These are phyloP conservation scores for Russula sp. DNA, from an alignment of 768 basidiomycete species.

Conservation along the genomic window DNA sequence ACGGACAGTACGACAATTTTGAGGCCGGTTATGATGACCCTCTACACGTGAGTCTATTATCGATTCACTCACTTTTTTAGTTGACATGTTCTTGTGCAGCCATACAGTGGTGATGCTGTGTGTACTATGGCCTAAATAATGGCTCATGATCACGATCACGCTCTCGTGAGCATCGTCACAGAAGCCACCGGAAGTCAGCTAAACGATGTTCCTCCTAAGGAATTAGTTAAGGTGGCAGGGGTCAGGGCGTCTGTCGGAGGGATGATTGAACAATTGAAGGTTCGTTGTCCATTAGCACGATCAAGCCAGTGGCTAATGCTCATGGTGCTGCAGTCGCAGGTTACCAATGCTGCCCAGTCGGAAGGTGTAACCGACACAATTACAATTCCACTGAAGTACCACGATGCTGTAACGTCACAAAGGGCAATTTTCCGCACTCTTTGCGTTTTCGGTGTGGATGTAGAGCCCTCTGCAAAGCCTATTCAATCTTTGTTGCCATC, in stretches of 20 bases:
- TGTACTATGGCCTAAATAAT: slow-evolving; percentile 40
- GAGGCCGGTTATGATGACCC: slow-evolving; percentile 56
- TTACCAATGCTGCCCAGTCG: slow-evolving; percentile 48
- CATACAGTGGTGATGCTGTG: slow-evolving; percentile 55
- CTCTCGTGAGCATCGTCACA: too few relatives aligned
- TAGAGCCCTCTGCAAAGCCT: slow-evolving; percentile 71
- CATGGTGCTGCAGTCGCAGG: slow-evolving; percentile 43
- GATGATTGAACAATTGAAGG: slow-evolving; percentile 77
- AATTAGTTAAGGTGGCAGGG: slow-evolving; percentile 91
- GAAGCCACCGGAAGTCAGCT: too few relatives aligned
- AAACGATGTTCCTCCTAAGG: slow-evolving; percentile 60
- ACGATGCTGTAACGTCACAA: slow-evolving; percentile 82
- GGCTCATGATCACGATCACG: too few relatives aligned
- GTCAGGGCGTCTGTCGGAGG: slow-evolving; percentile 71
- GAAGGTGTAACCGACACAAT: slow-evolving; percentile 57
- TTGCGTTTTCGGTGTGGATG: slow-evolving; percentile 75
- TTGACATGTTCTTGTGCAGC: slow-evolving; percentile 34
- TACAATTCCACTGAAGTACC: slow-evolving; percentile 80
- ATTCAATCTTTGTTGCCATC: slow-evolving; percentile 57
- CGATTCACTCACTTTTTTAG: slow-evolving; percentile 12
- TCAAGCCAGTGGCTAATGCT: slow-evolving; percentile 18
- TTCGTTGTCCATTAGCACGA: slow-evolving; percentile 36
- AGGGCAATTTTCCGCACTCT: slow-evolving; percentile 85
- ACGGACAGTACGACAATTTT: slow-evolving; percentile 57
- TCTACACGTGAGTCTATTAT: slow-evolving; percentile 45